Percentiles rank a stretch among this genome's conserved stretches.
These are phyloP conservation scores for Monosporascus cannonballus DNA, from an alignment of 2,329 filamentous ascomycete species.

Conservation along the genomic window DNA sequence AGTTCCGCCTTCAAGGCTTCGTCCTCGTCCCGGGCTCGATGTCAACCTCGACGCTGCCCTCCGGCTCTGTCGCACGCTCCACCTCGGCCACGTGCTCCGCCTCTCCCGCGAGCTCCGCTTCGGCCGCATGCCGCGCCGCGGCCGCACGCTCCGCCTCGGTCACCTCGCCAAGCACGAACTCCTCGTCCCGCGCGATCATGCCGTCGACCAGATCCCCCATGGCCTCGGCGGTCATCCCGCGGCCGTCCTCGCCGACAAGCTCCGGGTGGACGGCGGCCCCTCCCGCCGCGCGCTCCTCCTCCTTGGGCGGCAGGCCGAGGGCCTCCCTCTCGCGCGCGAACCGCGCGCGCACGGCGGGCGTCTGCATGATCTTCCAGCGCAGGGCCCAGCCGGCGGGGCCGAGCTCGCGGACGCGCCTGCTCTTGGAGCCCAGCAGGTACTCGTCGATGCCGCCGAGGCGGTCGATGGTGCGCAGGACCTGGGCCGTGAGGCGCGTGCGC, in stretches of 20 bases:
- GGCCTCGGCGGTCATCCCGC: slow-evolving; percentile 15
- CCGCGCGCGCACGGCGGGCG: slow-evolving; percentile 53
- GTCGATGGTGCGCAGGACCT: slow-evolving; percentile 68
- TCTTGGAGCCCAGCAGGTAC: slow-evolving; percentile 79
- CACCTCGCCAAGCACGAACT: slow-evolving; percentile 42
- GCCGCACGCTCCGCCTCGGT: slow-evolving; percentile 20
- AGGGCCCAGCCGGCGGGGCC: slow-evolving; percentile 87
- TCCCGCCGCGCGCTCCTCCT: slow-evolving; percentile 27
- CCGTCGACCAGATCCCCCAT: slow-evolving; percentile 33
- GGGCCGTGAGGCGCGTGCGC: slow-evolving; percentile 62
- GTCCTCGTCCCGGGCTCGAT: not conserved
- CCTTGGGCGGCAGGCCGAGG: slow-evolving; percentile 54
- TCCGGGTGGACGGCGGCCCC: slow-evolving; percentile 5
- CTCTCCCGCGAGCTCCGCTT: slow-evolving; percentile 15
- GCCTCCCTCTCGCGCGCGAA: slow-evolving; percentile 59
- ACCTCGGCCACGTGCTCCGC: slow-evolving; percentile 20
- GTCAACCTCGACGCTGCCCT: slow-evolving; percentile 4
- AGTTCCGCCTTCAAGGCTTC: slow-evolving; percentile 13
- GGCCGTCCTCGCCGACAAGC: slow-evolving; percentile 29
- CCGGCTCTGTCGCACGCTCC: slow-evolving; percentile 31
- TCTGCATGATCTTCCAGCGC: slow-evolving; percentile 86
- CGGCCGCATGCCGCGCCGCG: slow-evolving; percentile 16
- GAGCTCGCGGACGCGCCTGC: slow-evolving; percentile 73
- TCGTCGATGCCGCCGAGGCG: slow-evolving; percentile 86
- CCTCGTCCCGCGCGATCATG: slow-evolving; percentile 35